Evolutionary conservation across 352 stramenopile genomes (phyloP).

Genomic region (Globisporangium abappressorium): DNA sequence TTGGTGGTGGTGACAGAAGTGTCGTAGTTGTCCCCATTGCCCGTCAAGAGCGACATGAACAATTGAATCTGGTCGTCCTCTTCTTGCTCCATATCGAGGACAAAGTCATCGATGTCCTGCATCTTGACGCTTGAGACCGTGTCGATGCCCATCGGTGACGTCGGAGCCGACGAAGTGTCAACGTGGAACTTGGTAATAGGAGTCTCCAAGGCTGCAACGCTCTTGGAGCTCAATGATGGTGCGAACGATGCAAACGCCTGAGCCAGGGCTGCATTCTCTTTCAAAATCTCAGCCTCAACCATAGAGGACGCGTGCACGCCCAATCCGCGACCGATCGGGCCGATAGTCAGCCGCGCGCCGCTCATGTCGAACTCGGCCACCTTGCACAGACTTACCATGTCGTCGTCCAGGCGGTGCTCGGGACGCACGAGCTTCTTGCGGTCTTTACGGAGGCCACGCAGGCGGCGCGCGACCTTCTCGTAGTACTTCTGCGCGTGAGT

Average conservation of each 20-base stretch:
- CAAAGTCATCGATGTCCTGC: not conserved
- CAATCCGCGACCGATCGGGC: not conserved
- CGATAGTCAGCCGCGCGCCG: too few species aligned
- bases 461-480: conserved; percentile 62
- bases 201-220: too few species aligned
- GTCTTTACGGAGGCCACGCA: conserved; percentile 54
- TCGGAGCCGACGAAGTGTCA: too few species aligned
- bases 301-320: not conserved
- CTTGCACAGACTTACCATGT: conserved; percentile 19
- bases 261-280: too few species aligned
- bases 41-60: not conserved
- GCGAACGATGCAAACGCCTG: too few species aligned
- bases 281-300: not conserved
- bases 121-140: not conserved
- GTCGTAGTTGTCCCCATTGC: not conserved
- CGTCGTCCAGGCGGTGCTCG: conserved; percentile 62
- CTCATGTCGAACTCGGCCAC: conserved; percentile 7
- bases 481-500: conserved; percentile 62
- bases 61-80: not conserved
- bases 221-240: too few species aligned
- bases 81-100: too few species aligned
- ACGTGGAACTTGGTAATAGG: too few species aligned
- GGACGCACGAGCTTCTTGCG: conserved; percentile 48
- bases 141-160: not conserved
- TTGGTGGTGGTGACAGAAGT: not conserved